Evolutionary conservation across 495 filamentous ascomycete species (phyloP).

Genomic region (Hypomontagnella monticulosa): DNA sequence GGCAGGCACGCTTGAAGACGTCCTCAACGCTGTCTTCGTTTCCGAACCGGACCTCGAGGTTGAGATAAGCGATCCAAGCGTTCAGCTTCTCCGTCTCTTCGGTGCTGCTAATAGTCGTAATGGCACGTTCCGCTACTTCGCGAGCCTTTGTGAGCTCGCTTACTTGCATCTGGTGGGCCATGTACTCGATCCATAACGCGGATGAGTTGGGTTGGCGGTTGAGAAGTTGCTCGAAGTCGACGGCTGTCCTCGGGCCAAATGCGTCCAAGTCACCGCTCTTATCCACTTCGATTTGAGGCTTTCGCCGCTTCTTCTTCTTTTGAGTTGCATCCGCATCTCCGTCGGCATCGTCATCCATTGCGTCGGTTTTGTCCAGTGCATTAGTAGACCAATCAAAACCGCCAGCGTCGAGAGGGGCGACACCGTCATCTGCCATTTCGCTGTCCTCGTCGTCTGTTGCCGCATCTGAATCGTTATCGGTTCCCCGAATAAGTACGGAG

Average conservation of each 20-base stretch:
- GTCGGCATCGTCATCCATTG: conserved; percentile 53
- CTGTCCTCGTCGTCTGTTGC: conserved; percentile 60
- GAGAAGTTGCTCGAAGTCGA: conserved; percentile 92
- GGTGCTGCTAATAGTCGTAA: conserved; percentile 85
- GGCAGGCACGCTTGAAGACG: conserved; percentile 90
- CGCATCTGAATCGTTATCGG: conserved; percentile 51
- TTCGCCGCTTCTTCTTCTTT: conserved; percentile 84
- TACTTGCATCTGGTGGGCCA: conserved; percentile 94
- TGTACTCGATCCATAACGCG: conserved; percentile 90
- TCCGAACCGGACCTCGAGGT: conserved; percentile 92
- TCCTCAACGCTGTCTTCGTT: conserved; percentile 84
- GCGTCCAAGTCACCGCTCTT: conserved; percentile 87
- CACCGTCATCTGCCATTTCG: conserved; percentile 58
- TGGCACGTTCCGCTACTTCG: conserved; percentile 86
- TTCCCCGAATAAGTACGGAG: conserved; percentile 61
- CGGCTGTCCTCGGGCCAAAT: conserved; percentile 87
- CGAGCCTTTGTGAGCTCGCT: conserved; percentile 87
- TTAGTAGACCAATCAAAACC: conserved; percentile 90
- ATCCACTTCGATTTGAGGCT: conserved; percentile 84
- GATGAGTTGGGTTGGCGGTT: conserved; percentile 92
- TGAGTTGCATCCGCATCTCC: conserved; percentile 59
- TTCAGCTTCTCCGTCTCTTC: conserved; percentile 92
- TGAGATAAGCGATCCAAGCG: conserved; percentile 92
- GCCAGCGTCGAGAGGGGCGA: conserved; percentile 72
- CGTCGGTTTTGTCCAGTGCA: conserved; percentile 60